phyloP scores from a whole-genome alignment of 2,329 filamentous ascomycete species.

The Clarireedia hainanense region DNA sequence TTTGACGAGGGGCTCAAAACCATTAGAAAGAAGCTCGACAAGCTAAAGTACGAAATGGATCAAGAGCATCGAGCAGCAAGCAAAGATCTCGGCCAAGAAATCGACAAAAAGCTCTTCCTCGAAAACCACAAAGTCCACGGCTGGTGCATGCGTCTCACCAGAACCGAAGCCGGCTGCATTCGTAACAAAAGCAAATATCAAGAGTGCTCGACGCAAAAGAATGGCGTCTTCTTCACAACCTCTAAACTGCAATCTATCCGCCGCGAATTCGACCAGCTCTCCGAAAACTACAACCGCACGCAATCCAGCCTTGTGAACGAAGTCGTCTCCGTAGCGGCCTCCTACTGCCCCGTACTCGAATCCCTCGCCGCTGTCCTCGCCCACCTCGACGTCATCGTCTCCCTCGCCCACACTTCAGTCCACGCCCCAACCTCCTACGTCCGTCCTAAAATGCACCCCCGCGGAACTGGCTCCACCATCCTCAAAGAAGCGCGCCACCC shows the following conservation, averaged over 20 bases:
- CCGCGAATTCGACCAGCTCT: constrained; percentile 88
- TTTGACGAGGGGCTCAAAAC: constrained; percentile 83
- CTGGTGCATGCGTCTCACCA: constrained; percentile 90
- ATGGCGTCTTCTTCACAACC: constrained; percentile 97
- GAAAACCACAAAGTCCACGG: constrained; percentile 95
- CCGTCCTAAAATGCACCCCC: constrained; percentile 79
- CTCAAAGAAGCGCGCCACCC: constrained; percentile 93
- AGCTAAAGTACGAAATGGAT: constrained; percentile 73
- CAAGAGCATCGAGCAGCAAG: constrained; percentile 70
- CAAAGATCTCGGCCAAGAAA: constrained; percentile 77
- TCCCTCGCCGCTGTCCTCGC: constrained; percentile 80
- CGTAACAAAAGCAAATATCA: constrained; percentile 85
- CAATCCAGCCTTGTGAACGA: constrained; percentile 87
- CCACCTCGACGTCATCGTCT: constrained; percentile 90
- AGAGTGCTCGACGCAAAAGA: constrained; percentile 97
- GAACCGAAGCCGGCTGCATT: constrained; percentile 86
- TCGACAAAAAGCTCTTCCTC: constrained; percentile 97
- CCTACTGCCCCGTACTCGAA: constrained; percentile 90
- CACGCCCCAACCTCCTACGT: constrained; percentile 91
- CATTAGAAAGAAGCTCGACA: constrained; percentile 89
- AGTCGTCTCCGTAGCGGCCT: constrained; percentile 86
- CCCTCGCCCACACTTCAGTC: constrained; percentile 85
- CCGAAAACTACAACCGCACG: constrained; percentile 89
- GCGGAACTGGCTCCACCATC: constrained; percentile 79
- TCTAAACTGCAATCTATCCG: constrained; percentile 69